These are phyloP conservation scores for Apiospora rasikravindrae DNA, from an alignment of 2,329 filamentous ascomycete species.

Conservation along the genomic window DNA sequence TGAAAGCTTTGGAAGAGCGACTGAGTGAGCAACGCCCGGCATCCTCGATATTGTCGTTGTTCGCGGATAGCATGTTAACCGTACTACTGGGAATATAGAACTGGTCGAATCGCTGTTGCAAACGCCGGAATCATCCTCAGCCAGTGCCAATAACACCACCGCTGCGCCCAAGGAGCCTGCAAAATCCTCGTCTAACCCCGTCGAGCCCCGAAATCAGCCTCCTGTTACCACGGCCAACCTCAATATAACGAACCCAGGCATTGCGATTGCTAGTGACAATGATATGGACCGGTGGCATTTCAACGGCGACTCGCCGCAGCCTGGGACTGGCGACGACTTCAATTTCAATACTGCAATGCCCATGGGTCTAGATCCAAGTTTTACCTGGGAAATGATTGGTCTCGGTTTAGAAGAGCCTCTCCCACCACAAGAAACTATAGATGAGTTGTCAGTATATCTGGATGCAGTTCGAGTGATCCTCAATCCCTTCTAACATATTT, in stretches of 20 bases:
- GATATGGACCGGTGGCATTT: slow-evolving; percentile 63
- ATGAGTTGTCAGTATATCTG: slow-evolving; percentile 71
- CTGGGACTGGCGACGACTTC: slow-evolving; percentile 59
- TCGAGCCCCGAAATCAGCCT: slow-evolving; percentile 42
- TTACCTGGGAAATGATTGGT: slow-evolving; percentile 80
- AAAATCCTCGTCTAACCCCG: slow-evolving; percentile 29
- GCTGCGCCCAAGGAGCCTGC: slow-evolving; percentile 32
- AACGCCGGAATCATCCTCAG: slow-evolving; percentile 66
- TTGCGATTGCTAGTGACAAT: slow-evolving; percentile 52
- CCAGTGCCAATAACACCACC: slow-evolving; percentile 30
- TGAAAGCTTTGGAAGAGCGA: slow-evolving; percentile 90
- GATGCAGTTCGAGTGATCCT: slow-evolving; percentile 20
- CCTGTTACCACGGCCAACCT: slow-evolving; percentile 44
- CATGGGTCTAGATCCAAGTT: slow-evolving; percentile 57
- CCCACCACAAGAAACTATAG: slow-evolving; percentile 67
- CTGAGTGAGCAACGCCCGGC: slow-evolving; percentile 67
- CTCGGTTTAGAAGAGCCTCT: slow-evolving; percentile 64
- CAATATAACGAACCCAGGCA: slow-evolving; percentile 50
- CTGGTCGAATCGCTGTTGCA: slow-evolving; percentile 93
- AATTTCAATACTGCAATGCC: slow-evolving; percentile 57
- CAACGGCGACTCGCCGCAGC: slow-evolving; percentile 58
- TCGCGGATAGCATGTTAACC: slow-evolving; percentile 20
- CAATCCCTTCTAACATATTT: not conserved
- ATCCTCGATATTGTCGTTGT: slow-evolving; percentile 24
- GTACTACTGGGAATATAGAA: slow-evolving; percentile 56